These are phyloP conservation scores for Trametes cubensis DNA, from an alignment of 768 basidiomycete species.

Conservation along the genomic window DNA sequence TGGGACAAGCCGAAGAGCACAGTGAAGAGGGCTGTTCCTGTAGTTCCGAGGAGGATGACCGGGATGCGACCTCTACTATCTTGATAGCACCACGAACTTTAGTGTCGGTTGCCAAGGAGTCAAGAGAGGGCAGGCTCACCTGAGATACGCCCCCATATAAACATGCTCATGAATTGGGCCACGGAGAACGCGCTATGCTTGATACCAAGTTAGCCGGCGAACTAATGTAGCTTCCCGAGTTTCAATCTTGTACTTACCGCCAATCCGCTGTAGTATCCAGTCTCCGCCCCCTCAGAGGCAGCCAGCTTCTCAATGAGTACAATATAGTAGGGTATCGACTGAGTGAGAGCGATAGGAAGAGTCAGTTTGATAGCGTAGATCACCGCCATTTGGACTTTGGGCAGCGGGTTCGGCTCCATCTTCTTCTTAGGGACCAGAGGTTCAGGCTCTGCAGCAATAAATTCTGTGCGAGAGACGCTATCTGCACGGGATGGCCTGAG, in stretches of 20 bases:
- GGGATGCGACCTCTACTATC: slow-evolving; percentile 66
- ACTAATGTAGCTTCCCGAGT: neutral
- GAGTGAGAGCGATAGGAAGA: slow-evolving; percentile 61
- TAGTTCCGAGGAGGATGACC: slow-evolving; percentile 55
- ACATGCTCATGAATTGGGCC: slow-evolving; percentile 58
- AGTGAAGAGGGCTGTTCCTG: slow-evolving; percentile 53
- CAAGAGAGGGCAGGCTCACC: slow-evolving; percentile 14
- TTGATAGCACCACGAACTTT: slow-evolving; percentile 25
- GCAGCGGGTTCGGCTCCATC: slow-evolving; percentile 47
- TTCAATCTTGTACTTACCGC: slow-evolving; percentile 44
- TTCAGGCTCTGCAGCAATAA: neutral
- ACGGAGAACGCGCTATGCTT: slow-evolving; percentile 65
- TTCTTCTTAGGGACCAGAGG: neutral
- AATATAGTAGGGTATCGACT: slow-evolving; percentile 69
- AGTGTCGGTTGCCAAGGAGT: neutral
- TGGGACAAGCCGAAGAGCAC: slow-evolving; percentile 60
- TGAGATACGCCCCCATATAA: slow-evolving; percentile 63
- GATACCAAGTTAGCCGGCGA: neutral
- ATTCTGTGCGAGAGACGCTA: neutral
- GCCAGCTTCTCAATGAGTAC: slow-evolving; percentile 58
- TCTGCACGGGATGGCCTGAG: neutral
- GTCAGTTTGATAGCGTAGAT: slow-evolving; percentile 59
- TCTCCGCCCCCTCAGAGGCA: slow-evolving; percentile 54
- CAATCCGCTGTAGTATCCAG: slow-evolving; percentile 71
- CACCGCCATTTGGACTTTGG: slow-evolving; percentile 52